These are phyloP conservation scores for Geotrichum carabidarum DNA, from an alignment of 1,139 yeast genomes.

Conservation along the genomic window DNA sequence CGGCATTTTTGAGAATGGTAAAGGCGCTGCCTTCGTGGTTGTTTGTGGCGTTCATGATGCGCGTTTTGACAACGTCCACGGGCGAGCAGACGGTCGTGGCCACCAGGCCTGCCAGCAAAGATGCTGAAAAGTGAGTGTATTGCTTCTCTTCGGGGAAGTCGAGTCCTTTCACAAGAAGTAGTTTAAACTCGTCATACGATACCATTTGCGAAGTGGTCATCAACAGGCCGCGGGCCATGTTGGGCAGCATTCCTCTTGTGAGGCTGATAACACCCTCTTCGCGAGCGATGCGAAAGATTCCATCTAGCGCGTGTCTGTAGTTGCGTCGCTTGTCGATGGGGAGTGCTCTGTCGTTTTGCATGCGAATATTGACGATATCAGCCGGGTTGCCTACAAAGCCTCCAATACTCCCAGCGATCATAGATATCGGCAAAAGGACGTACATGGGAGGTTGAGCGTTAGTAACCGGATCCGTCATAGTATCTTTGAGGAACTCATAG, in stretches of 20 bases:
- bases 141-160: conserved; percentile 57
- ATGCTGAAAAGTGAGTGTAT: conserved; percentile 71
- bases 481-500: conserved; percentile 68
- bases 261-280: conserved; percentile 60
- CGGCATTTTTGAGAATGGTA: conserved; percentile 50
- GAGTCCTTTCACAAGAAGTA: conserved; percentile 48
- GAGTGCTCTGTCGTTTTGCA: conserved; percentile 81
- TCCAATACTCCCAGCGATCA: conserved; percentile 79
- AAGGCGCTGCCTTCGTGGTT: conserved; percentile 43
- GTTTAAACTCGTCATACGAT: conserved; percentile 74
- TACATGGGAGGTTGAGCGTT: conserved; percentile 44
- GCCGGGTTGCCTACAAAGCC: conserved; percentile 86
- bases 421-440: conserved; percentile 65
- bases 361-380: conserved; percentile 80
- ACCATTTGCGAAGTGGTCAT: conserved; percentile 94
- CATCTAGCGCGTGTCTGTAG: conserved; percentile 75
- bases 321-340: conserved; percentile 64
- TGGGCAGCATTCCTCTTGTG: conserved; percentile 73
- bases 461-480: conserved; percentile 20
- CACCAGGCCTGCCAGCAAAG: conserved; percentile 73
- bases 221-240: conserved; percentile 70
- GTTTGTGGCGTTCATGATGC: conserved; percentile 69
- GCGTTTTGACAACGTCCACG: conserved; percentile 83
- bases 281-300: conserved; percentile 53
- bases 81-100: conserved; percentile 92